A percentile compares a stretch with the other conserved stretches of the same genome.
phyloP scores from a whole-genome alignment of 805 yeast genomes.

The Saccharomycopsis microspora region DNA sequence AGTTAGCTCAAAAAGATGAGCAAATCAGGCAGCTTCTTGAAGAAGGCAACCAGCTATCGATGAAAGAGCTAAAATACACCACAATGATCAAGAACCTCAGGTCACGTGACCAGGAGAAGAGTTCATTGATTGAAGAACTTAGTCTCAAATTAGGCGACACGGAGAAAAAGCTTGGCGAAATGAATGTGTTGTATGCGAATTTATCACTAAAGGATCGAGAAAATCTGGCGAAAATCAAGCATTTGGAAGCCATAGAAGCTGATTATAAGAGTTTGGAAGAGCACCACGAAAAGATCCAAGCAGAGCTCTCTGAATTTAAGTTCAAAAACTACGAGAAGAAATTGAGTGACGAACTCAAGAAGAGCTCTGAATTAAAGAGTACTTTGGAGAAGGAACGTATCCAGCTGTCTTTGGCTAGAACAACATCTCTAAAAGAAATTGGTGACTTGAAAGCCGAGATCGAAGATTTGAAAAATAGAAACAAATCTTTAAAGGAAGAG shows the following conservation, averaged over 20 bases:
- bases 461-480: conserved; percentile 20
- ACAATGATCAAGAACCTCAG: conserved; percentile 57
- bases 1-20: conserved; percentile 23
- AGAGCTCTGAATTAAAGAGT: conserved; percentile 18
- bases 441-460: conserved; percentile 22
- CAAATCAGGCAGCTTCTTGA: conserved; percentile 53
- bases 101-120: conserved; percentile 30
- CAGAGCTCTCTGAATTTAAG: conserved; percentile 18
- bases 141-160: conserved; percentile 21
- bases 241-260: conserved; percentile 7
- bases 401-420: conserved; percentile 15
- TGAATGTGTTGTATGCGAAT: conserved; percentile 21
- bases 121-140: conserved; percentile 24
- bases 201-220: neutral
- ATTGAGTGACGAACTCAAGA: neutral
- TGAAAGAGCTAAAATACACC: conserved; percentile 56
- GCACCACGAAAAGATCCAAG: conserved; percentile 11
- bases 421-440: conserved; percentile 20
- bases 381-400: conserved; percentile 22
- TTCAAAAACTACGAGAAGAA: conserved; percentile 15
- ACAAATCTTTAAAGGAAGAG: conserved; percentile 22
- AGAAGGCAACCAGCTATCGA: conserved; percentile 68
- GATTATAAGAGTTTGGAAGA: conserved; percentile 11
- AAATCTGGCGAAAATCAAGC: neutral
- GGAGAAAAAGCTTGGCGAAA: conserved; percentile 29